Conservation (phyloP, 2,329 filamentous ascomycete species). For the Whalleya microplaca region DNA sequence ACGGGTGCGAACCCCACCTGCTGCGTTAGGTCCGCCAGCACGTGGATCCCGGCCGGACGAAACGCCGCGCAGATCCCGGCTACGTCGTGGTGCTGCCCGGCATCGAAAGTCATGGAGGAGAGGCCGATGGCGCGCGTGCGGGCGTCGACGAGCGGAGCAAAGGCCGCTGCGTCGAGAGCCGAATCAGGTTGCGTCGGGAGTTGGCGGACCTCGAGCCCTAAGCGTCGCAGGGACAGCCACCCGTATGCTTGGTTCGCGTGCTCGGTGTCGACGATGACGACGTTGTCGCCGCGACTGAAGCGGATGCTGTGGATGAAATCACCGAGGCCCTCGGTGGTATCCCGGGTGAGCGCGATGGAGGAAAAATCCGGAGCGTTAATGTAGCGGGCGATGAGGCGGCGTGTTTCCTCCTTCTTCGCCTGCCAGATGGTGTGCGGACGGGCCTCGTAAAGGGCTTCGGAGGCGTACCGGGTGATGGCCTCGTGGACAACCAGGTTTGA, state of each 20-base stretch:
- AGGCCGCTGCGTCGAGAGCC: conserved; percentile 27
- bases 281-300: conserved; percentile 37
- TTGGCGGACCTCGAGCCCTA: conserved; percentile 36
- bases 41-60: conserved; percentile 34
- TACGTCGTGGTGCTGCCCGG: conserved; percentile 38
- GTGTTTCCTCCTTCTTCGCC: conserved; percentile 21
- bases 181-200: conserved; percentile 24
- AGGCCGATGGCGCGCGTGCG: conserved; percentile 37
- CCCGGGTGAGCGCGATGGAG: conserved; percentile 36
- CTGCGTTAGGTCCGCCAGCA: conserved; percentile 39
- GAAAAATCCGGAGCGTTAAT: conserved; percentile 32
- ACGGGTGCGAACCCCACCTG: conserved; percentile 39
- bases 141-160: conserved; percentile 36
- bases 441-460: conserved; percentile 29
- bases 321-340: conserved; percentile 39
- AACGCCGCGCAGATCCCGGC: conserved; percentile 32
- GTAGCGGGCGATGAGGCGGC: conserved; percentile 31
- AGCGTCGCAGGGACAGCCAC: conserved; percentile 33
- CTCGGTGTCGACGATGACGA: conserved; percentile 38
- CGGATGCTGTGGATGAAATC: conserved; percentile 32
- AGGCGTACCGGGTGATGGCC: conserved; percentile 32
- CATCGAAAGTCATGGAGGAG: conserved; percentile 40
- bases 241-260: conserved; percentile 39
- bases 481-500: conserved; percentile 39
- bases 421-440: conserved; percentile 34